Evolutionary conservation across 768 basidiomycete species (phyloP).

Genomic region (Psilocybe sp.): DNA sequence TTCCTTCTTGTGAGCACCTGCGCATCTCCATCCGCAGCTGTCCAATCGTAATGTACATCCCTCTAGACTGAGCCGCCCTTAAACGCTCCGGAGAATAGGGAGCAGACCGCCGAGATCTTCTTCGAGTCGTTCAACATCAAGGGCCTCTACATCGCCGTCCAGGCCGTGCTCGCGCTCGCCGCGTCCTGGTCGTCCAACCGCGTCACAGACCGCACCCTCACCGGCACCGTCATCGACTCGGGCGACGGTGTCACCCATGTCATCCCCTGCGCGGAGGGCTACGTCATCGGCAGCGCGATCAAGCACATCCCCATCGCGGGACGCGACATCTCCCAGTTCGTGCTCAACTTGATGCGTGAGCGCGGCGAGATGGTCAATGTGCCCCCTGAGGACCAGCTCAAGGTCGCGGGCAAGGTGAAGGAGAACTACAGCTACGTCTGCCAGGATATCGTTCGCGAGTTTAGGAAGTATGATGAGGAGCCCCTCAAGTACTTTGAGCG

Average conservation of each 20-base stretch:
- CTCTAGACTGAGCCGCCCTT: conserved; percentile 97
- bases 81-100: conserved; percentile 97
- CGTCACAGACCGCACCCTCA: conserved; percentile 86
- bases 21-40: neutral
- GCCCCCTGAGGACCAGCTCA: conserved; percentile 92
- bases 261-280: conserved; percentile 93
- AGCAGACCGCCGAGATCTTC: conserved; percentile 99
- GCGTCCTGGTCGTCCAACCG: conserved; percentile 95
- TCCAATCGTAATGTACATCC: neutral
- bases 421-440: conserved; percentile 99
- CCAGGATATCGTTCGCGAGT: conserved; percentile 98
- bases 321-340: conserved; percentile 95
- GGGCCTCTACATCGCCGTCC: conserved; percentile 97
- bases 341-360: conserved; percentile 92
- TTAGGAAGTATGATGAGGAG: conserved; percentile 95
- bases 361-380: conserved; percentile 89
- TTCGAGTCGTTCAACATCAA: conserved; percentile 99
- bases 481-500: conserved; percentile 94
- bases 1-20: conserved; percentile 82
- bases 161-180: conserved; percentile 96
- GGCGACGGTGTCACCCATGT: conserved; percentile 99
- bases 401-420: conserved; percentile 91
- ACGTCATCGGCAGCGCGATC: conserved; percentile 98
- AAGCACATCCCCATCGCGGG: conserved; percentile 99
- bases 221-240: conserved; percentile 97